Base-by-base conservation (phyloP, 345 rosid species). In the Hibiscus mutabilis region DNA sequence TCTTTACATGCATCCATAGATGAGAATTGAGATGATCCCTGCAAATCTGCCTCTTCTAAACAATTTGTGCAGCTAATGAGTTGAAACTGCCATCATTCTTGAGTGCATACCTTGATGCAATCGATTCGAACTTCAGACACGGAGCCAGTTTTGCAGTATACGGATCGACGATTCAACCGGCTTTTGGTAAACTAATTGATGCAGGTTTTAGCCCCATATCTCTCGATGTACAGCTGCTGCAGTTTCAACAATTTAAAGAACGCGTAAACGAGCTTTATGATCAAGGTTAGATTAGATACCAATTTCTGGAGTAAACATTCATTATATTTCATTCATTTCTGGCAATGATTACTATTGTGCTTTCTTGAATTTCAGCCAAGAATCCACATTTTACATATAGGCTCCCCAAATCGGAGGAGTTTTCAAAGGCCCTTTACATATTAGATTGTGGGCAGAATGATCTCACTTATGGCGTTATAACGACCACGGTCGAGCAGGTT, bases 391-490 rank as follows among this genome's bases (percentile, higher is more conserved):
- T 44, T 14, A 74, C 35, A 3, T 18, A 65, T 60, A 67, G 51
- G 42, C 77, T 75, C 6, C 69, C 77, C 19, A 59, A 55, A 9
- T 73, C 62, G 3, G 68, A 68, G 22, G 73, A 75, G 4, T 68
- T 75, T 37, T 60, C 73, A 46, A 52, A 22, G 68, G 73, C 77
- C n/a, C 68, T 75, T 37, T 75, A 68, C 53, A 60, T 19, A 3
- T 63, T 75, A 4, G 77, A 75, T 21, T 3, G 22, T 16, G 66
- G 66, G 19, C 66, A 61, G 46, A 61, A 74, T 57, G 77, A 74
- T 66, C 66, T 74, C 15, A 9, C 11, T 19, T 24, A 60, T 60
- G 73, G 67, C 11, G 40, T 68, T 18, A 2, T 16, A 29, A 58
- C 31, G 19, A 19, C 18, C 14, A 47, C 58, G 6, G 66, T 16